phyloP scores from a whole-genome alignment of 2,329 filamentous ascomycete genomes.

The Leptographium lundbergii region DNA sequence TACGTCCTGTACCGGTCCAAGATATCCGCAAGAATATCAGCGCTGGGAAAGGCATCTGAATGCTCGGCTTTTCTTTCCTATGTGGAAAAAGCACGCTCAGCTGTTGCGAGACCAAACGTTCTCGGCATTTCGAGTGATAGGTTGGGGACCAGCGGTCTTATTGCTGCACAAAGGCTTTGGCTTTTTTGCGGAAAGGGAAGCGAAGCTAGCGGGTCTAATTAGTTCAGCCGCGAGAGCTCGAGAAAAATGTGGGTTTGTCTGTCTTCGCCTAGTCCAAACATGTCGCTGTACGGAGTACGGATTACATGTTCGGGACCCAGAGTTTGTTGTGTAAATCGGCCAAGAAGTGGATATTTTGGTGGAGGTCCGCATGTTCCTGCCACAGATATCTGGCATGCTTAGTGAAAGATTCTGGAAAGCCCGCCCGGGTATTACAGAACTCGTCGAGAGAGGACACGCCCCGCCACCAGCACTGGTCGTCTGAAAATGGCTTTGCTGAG shows the following conservation, averaged over 20 bases:
- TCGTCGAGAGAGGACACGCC: background rate
- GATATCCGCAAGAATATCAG: background rate
- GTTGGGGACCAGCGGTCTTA: too few species aligned
- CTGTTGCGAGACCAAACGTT: background rate
- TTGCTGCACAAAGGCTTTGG: too few species aligned
- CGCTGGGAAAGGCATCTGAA: background rate
- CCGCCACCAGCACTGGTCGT: background rate
- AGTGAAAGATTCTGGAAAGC: background rate
- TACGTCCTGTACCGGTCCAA: background rate
- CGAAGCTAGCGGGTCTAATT: too few species aligned
- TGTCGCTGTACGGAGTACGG: too few species aligned
- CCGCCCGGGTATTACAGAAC: background rate
- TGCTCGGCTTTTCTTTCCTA: background rate
- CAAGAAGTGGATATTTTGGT: background rate
- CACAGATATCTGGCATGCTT: background rate
- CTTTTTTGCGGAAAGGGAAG: too few species aligned
- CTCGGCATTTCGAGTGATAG: too few species aligned
- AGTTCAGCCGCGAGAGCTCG: too few species aligned
- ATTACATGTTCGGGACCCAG: too few species aligned
- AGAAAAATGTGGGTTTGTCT: too few species aligned
- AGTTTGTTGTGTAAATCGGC: background rate
- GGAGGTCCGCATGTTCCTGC: background rate
- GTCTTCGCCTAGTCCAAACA: too few species aligned
- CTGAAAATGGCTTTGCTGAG: background rate
- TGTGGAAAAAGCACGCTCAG: background rate